phyloP scores from a whole-genome alignment of 2,329 filamentous ascomycete genomes.

The Hypoxylon sp. region DNA sequence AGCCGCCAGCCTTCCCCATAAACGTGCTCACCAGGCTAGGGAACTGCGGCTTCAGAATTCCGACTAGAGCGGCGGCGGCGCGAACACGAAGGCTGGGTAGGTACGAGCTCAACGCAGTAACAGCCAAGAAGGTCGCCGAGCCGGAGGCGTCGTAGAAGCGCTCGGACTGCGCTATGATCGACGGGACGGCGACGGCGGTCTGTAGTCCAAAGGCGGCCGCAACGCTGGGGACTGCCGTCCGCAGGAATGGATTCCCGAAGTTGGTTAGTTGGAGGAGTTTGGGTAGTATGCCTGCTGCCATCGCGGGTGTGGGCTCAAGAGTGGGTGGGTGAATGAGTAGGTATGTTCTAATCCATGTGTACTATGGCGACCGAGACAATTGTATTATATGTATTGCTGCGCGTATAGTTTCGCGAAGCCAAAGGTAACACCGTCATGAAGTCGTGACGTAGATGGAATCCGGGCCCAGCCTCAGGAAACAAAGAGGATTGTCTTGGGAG shows the following conservation, averaged over 20 bases:
- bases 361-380: neutral
- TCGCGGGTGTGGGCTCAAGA: slow-evolving; percentile 32
- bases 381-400: slow-evolving; percentile 7
- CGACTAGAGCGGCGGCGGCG: slow-evolving; percentile 59
- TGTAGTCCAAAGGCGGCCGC: slow-evolving; percentile 74
- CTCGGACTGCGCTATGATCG: slow-evolving; percentile 71
- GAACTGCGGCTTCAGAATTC: slow-evolving; percentile 56
- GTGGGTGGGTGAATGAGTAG: neutral
- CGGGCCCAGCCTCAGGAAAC: slow-evolving; percentile 3
- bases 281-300: slow-evolving; percentile 53
- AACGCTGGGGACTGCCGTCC: slow-evolving; percentile 72
- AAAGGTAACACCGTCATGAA: slow-evolving; percentile 9
- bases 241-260: slow-evolving; percentile 72
- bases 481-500: slow-evolving; percentile 8
- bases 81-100: slow-evolving; percentile 70
- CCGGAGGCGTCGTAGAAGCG: slow-evolving; percentile 78
- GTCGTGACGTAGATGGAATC: slow-evolving; percentile 37
- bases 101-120: slow-evolving; percentile 72
- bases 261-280: slow-evolving; percentile 70
- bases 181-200: slow-evolving; percentile 72
- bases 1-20: slow-evolving; percentile 56
- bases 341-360: neutral
- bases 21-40: slow-evolving; percentile 63
- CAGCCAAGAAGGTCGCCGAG: slow-evolving; percentile 74
- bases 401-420: neutral